Conservation (phyloP, 1,139 yeast species). For the Scheffersomyces stambukii region DNA sequence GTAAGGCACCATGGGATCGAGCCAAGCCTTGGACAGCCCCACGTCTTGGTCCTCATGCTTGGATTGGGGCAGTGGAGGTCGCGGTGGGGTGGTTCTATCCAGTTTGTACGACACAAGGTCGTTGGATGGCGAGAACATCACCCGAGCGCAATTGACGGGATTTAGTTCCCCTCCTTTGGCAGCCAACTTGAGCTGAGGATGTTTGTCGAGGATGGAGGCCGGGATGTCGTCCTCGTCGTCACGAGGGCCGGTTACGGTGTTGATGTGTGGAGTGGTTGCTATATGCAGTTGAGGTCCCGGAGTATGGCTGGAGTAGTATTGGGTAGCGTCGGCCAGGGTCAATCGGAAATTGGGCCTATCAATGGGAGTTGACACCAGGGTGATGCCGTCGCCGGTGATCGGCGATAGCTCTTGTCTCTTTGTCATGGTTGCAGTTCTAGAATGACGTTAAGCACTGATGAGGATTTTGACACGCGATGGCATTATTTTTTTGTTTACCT, state of each 20-base stretch:
- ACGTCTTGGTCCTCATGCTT: conserved; percentile 5
- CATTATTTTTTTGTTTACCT: neutral
- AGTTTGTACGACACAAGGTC: too few relatives aligned
- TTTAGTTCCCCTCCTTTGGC: conserved; percentile 25
- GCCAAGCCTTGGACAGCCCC: conserved; percentile 8
- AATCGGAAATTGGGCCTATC: too few relatives aligned
- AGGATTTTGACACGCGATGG: too few relatives aligned
- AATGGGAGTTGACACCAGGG: neutral
- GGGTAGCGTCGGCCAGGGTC: too few relatives aligned
- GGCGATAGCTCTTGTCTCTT: neutral
- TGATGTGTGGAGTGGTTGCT: too few relatives aligned
- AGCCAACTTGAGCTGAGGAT: conserved; percentile 32
- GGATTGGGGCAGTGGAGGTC: too few relatives aligned
- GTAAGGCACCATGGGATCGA: conserved; percentile 41
- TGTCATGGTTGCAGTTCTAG: too few relatives aligned
- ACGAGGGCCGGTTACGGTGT: too few relatives aligned
- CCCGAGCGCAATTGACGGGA: conserved; percentile 40
- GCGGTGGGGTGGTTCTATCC: too few relatives aligned
- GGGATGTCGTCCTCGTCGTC: conserved; percentile 2
- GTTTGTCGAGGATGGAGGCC: conserved; percentile 18
- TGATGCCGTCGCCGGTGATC: neutral
- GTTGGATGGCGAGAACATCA: conserved; percentile 45
- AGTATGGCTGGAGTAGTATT: too few relatives aligned
- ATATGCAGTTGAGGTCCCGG: neutral
- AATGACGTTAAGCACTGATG: too few relatives aligned